A percentile compares a stretch with the other conserved stretches of the same genome.
Conservation (phyloP, 2,329 filamentous ascomycete genomes). For the Pestalotiopsis sp. region DNA sequence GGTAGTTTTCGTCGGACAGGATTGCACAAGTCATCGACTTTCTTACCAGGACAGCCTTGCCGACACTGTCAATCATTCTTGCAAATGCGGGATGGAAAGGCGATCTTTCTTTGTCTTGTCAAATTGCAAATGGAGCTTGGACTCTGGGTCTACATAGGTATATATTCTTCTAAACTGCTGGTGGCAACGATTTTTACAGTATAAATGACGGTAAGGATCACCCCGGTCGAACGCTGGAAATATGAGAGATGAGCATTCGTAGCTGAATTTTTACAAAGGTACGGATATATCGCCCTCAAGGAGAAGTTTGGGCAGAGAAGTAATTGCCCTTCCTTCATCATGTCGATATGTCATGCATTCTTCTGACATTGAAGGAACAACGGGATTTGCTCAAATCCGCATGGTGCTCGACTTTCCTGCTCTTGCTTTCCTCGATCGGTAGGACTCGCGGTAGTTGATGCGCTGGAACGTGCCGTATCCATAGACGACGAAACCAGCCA, state of each 20-base stretch:
- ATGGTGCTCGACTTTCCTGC: slow-evolving; percentile 31
- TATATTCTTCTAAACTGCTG: background rate
- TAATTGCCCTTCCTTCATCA: background rate
- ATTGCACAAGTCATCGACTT: background rate
- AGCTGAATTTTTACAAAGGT: background rate
- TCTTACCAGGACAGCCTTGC: background rate
- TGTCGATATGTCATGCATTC: background rate
- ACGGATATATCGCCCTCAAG: background rate
- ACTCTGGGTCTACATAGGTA: background rate
- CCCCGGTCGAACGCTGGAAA: background rate
- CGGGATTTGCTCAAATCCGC: background rate
- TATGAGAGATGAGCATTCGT: background rate
- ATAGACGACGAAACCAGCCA: slow-evolving; percentile 57
- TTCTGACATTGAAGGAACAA: background rate
- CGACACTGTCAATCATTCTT: background rate
- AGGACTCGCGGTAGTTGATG: slow-evolving; percentile 66
- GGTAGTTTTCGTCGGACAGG: background rate
- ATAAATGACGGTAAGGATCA: background rate
- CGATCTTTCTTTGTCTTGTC: background rate
- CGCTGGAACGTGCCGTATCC: slow-evolving; percentile 68
- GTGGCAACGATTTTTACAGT: background rate
- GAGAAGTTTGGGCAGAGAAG: background rate
- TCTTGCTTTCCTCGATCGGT: slow-evolving; percentile 52
- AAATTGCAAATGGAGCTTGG: too few relatives aligned
- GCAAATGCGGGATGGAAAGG: background rate